A percentile compares a stretch with the other conserved stretches of the same genome.
Conservation (phyloP, 1,139 yeast species). For the Saccharomycopsis hybrid region DNA sequence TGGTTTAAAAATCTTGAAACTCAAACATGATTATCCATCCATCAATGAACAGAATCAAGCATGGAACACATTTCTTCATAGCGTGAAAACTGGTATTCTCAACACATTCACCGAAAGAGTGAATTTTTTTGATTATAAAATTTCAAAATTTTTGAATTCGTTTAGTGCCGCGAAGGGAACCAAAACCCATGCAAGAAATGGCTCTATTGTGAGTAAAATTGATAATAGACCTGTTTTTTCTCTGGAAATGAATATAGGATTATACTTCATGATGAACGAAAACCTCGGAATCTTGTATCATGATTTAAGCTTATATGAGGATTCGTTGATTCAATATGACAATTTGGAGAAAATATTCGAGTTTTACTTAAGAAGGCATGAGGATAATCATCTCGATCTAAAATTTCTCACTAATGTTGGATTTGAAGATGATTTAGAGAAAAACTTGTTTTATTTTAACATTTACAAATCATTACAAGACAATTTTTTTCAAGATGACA, state of each 20-base stretch:
- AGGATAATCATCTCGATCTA: conserved; percentile 23
- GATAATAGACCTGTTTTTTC: conserved; percentile 3
- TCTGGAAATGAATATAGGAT: conserved; percentile 33
- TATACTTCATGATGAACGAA: conserved; percentile 39
- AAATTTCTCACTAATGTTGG: conserved; percentile 28
- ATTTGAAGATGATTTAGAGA: conserved; percentile 24
- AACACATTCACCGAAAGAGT: conserved; percentile 51
- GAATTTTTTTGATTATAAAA: conserved; percentile 33
- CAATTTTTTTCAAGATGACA: conserved; percentile 26
- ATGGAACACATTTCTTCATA: conserved; percentile 42
- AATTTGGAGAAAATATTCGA: conserved; percentile 31
- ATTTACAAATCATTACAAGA: conserved; percentile 33
- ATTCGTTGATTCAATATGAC: conserved; percentile 45
- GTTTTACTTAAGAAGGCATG: conserved; percentile 21
- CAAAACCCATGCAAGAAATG: background rate
- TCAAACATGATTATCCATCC: conserved; percentile 35
- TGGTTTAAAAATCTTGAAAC: conserved; percentile 33
- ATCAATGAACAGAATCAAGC: conserved; percentile 38
- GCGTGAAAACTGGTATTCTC: conserved; percentile 47
- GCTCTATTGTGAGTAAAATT: conserved; percentile 1
- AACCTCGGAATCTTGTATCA: conserved; percentile 41
- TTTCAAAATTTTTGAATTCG: conserved; percentile 27
- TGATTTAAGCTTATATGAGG: conserved; percentile 50
- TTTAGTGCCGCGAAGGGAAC: background rate
- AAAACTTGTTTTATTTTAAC: conserved; percentile 26